Conservation (phyloP, 1,284 basidiomycete genomes). For the Cutaneotrichosporon sp. region DNA sequence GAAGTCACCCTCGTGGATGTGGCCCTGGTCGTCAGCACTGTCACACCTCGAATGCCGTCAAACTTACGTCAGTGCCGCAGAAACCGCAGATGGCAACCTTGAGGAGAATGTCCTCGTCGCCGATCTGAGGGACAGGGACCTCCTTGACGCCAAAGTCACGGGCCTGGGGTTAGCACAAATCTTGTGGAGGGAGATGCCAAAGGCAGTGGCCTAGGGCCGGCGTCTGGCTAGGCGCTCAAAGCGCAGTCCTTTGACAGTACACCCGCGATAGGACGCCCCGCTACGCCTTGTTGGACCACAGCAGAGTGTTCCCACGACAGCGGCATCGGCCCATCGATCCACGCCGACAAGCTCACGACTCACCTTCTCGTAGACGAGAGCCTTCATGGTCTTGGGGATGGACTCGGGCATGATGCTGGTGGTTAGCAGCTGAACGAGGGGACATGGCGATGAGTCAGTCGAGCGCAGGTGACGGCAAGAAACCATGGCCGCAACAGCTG, state of each 20-base stretch:
- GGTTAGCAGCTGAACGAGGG: neutral
- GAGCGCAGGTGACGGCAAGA: too few relatives aligned
- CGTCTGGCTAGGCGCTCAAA: too few relatives aligned
- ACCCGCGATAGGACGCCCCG: too few relatives aligned
- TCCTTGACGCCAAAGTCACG: conserved; percentile 59
- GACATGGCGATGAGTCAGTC: too few relatives aligned
- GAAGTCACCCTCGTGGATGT: conserved; percentile 73
- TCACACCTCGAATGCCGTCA: neutral
- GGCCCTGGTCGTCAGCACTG: conserved; percentile 33
- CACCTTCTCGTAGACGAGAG: conserved; percentile 40
- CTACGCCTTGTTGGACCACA: too few relatives aligned
- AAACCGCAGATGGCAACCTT: conserved; percentile 59
- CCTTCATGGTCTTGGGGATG: conserved; percentile 34
- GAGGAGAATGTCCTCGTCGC: conserved; percentile 62
- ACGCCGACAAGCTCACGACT: conserved; percentile 10
- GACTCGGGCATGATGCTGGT: neutral
- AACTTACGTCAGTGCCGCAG: conserved; percentile 63
- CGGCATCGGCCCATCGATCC: too few relatives aligned
- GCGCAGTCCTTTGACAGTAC: too few relatives aligned
- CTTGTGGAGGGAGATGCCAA: too few relatives aligned
- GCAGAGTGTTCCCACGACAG: too few relatives aligned
- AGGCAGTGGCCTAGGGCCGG: too few relatives aligned
- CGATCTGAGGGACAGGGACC: conserved; percentile 59
- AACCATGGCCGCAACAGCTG: too few relatives aligned
- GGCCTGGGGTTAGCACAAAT: conserved; percentile 49